Conservation (phyloP, 768 basidiomycete genomes). For the Collybiopsis confluens region DNA sequence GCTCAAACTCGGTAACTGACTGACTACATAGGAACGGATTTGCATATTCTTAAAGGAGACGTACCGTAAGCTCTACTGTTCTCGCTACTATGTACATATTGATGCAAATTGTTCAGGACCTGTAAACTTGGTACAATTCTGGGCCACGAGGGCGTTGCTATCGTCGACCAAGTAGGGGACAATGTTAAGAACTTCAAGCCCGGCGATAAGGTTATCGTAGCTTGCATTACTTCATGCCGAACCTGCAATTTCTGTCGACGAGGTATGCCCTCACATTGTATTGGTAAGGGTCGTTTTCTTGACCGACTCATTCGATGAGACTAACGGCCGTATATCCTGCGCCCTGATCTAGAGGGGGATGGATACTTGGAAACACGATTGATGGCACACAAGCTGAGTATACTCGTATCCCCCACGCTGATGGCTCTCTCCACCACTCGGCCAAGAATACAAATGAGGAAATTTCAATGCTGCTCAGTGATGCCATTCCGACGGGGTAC, state of each 20-base stretch:
- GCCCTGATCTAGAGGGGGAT: conserved; percentile 14
- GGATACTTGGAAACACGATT: conserved; percentile 19
- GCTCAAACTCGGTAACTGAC: background rate
- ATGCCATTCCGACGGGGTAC: conserved; percentile 19
- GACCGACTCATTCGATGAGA: background rate
- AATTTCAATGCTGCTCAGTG: conserved; percentile 18
- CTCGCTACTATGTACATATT: background rate
- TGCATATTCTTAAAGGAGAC: conserved; percentile 28
- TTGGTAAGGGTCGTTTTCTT: background rate
- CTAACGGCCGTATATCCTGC: background rate
- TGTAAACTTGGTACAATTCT: conserved; percentile 26
- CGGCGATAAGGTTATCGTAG: conserved; percentile 18
- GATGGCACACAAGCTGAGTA: conserved; percentile 22
- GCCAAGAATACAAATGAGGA: conserved; percentile 11
- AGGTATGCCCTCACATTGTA: conserved; percentile 17
- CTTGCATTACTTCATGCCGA: conserved; percentile 17
- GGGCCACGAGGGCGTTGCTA: conserved; percentile 34
- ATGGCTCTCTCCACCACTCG: conserved; percentile 14
- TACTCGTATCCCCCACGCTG: conserved; percentile 19
- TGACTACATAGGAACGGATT: conserved; percentile 28
- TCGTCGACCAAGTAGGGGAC: conserved; percentile 27
- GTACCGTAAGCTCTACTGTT: conserved; percentile 10
- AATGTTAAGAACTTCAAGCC: conserved; percentile 28
- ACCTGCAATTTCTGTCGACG: conserved; percentile 16
- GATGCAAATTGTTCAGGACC: conserved; percentile 1